Conservation (phyloP, 208 protist genomes). For the Phytomonas sp. region DNA sequence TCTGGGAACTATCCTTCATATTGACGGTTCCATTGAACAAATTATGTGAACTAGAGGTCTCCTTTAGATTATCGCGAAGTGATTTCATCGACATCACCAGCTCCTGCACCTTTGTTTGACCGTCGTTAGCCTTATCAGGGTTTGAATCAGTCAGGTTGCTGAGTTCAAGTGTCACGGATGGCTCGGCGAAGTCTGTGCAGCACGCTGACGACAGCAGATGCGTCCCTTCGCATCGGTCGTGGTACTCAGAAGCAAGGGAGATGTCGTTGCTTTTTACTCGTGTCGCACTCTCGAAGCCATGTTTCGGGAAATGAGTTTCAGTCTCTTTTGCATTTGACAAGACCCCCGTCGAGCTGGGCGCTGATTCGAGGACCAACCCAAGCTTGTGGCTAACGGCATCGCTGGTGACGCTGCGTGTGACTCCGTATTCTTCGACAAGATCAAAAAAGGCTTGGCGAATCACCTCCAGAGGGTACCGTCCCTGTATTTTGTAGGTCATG, state of each 20-base stretch:
- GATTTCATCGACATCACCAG: background rate
- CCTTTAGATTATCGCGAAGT: background rate
- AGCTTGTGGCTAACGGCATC: background rate
- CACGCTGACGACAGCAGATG: background rate
- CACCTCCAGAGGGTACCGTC: conserved; percentile 53
- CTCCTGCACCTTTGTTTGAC: background rate
- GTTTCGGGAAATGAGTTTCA: background rate
- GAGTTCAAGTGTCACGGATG: background rate
- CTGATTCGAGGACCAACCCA: background rate
- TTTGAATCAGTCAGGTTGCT: background rate
- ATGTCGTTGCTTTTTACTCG: conserved; percentile 12
- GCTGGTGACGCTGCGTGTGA: conserved; percentile 9
- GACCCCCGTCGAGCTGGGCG: background rate
- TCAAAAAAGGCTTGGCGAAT: conserved; percentile 53
- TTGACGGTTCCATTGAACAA: background rate
- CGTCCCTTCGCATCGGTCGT: background rate
- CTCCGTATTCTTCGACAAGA: conserved; percentile 27
- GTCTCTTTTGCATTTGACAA: background rate
- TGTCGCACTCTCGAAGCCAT: background rate
- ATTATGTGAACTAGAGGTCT: background rate
- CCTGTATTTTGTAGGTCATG: conserved; percentile 66
- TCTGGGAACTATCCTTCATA: background rate
- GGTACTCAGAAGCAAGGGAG: background rate
- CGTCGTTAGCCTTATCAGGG: background rate
- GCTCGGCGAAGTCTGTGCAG: background rate